Evolutionary conservation across 176 grass and related monocot species (phyloP).

Genomic region (Aegilops longissima): DNA sequence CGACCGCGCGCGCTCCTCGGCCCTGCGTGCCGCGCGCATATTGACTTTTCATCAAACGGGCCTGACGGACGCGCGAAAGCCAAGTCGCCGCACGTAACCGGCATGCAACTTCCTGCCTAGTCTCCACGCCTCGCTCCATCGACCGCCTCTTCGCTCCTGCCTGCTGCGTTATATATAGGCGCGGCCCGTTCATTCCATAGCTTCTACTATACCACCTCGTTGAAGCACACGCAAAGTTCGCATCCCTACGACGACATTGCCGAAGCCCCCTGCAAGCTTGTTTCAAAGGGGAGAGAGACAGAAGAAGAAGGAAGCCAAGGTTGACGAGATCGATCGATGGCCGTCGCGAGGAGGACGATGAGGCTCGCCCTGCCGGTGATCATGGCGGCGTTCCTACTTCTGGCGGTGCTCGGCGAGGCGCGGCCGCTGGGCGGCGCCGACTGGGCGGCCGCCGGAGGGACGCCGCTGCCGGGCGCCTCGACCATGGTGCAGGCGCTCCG

Average conservation of each 20-base stretch:
- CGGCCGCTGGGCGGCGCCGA: conserved; percentile 27
- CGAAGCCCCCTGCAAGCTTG: neutral
- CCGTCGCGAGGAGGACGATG: neutral
- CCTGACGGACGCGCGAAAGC: neutral
- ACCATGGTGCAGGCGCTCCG: conserved; percentile 38
- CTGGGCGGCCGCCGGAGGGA: neutral
- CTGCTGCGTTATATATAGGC: conserved; percentile 30
- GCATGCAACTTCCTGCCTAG: conserved; percentile 11
- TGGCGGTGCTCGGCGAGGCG: conserved; percentile 21
- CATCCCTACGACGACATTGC: neutral
- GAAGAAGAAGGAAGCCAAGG: neutral
- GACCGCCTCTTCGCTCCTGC: neutral
- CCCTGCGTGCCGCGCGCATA: neutral
- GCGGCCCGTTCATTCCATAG: neutral
- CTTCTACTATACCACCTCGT: too few species aligned
- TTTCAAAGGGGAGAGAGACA: neutral
- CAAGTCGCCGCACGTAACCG: conserved; percentile 40
- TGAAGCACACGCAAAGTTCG: too few species aligned
- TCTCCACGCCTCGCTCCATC: neutral
- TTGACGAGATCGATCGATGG: neutral
- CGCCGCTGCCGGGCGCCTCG: neutral
- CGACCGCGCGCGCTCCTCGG: neutral
- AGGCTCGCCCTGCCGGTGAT: neutral
- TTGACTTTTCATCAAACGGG: conserved; percentile 19
- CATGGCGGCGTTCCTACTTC: conserved; percentile 7